These are phyloP conservation scores for Croton setiger DNA, from an alignment of 441 rosid species.

Conservation along the genomic window DNA sequence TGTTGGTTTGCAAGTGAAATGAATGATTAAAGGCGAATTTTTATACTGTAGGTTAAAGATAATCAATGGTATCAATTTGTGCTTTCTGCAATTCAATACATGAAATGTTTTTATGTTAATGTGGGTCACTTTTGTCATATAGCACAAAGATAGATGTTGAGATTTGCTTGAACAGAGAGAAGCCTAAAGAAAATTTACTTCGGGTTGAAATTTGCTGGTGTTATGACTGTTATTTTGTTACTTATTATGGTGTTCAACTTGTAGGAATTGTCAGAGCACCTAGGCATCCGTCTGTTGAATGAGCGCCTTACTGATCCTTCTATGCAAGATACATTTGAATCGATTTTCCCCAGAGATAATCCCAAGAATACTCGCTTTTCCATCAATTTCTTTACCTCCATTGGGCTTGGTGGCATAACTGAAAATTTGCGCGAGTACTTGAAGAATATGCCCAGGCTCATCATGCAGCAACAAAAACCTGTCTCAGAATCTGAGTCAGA, in stretches of 20 bases:
- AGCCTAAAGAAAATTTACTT: background rate
- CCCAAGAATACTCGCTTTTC: slow-evolving; percentile 88
- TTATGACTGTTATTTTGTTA: background rate
- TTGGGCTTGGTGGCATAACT: slow-evolving; percentile 94
- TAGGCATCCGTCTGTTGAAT: slow-evolving; percentile 66
- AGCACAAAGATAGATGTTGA: too few species aligned
- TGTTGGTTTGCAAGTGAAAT: background rate
- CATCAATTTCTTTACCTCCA: slow-evolving; percentile 89
- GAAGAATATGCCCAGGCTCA: slow-evolving; percentile 89
- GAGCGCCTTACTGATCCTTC: slow-evolving; percentile 79
- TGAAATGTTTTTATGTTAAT: too few species aligned
- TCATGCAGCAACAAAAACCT: slow-evolving; percentile 61
- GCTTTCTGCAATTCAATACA: background rate
- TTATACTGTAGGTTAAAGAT: background rate
- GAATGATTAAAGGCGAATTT: background rate
- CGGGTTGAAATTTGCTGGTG: background rate
- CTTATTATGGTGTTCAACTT: slow-evolving; percentile 11
- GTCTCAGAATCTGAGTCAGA: slow-evolving; percentile 28
- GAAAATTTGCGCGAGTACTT: slow-evolving; percentile 79
- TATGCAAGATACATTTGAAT: slow-evolving; percentile 71
- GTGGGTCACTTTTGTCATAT: background rate
- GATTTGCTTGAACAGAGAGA: background rate
- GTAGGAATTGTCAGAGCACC: slow-evolving; percentile 85
- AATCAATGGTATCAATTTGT: background rate
- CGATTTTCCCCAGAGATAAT: slow-evolving; percentile 83